Evolutionary conservation across 1,284 basidiomycete genomes (phyloP).

Genomic region (Sanghuangporus weigelae): DNA sequence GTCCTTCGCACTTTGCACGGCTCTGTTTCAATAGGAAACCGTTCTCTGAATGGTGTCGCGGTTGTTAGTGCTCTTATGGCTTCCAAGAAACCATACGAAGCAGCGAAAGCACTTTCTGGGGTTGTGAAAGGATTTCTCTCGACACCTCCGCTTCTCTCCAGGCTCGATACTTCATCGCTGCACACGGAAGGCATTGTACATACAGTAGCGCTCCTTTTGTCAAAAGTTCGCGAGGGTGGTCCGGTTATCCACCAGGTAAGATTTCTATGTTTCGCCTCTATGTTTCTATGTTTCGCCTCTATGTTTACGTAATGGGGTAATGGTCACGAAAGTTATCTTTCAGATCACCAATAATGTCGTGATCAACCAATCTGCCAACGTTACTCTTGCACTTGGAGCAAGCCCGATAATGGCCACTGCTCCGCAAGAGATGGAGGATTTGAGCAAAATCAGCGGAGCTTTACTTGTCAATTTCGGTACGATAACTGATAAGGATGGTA

Average conservation of each 20-base stretch:
- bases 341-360: conserved; percentile 92
- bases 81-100: conserved; percentile 53
- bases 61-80: conserved; percentile 88
- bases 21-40: conserved; percentile 52
- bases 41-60: conserved; percentile 75
- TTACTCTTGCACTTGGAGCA: conserved; percentile 83
- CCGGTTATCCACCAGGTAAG: conserved; percentile 80
- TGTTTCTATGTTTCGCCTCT: background rate
- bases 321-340: too few species aligned
- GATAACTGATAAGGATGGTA: conserved; percentile 68
- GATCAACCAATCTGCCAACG: conserved; percentile 87
- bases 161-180: conserved; percentile 3
- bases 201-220: conserved; percentile 42
- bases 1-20: conserved; percentile 69
- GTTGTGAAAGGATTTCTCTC: conserved; percentile 40
- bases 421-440: conserved; percentile 77
- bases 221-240: conserved; percentile 42
- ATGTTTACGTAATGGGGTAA: too few species aligned
- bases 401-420: conserved; percentile 94
- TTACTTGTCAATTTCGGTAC: conserved; percentile 93
- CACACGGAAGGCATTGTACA: conserved; percentile 27
- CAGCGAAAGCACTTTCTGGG: conserved; percentile 47
- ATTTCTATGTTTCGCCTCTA: background rate
- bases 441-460: conserved; percentile 62
- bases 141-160: conserved; percentile 22